Conservation (phyloP, 2,329 filamentous ascomycete genomes). For the Clonostachys solani region DNA sequence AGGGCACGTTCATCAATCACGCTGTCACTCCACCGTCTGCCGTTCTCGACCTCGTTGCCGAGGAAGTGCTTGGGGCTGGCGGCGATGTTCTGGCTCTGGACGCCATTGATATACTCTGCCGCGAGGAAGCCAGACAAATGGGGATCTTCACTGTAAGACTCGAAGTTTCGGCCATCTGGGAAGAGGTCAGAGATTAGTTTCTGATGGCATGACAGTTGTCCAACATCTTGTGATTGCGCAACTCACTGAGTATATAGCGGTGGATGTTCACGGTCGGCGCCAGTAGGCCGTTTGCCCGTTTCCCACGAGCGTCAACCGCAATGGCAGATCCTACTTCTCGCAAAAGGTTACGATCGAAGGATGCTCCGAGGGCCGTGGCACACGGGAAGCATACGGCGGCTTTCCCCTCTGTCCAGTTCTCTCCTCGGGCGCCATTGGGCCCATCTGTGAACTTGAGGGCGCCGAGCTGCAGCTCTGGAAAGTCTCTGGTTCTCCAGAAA, state of each 20-base stretch:
- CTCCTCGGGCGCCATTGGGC: slow-evolving; percentile 25
- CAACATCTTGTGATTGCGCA: no score
- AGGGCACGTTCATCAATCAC: slow-evolving; percentile 19
- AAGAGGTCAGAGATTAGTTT: no score
- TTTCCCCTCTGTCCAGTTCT: slow-evolving; percentile 18
- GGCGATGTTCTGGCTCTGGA: slow-evolving; percentile 43
- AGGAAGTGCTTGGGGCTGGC: slow-evolving; percentile 43
- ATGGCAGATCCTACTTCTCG: slow-evolving; percentile 53
- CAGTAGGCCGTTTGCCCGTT: slow-evolving; percentile 67
- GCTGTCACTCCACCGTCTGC: slow-evolving; percentile 18
- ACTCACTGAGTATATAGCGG: slow-evolving; percentile 14
- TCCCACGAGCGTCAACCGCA: slow-evolving; percentile 46
- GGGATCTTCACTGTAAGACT: slow-evolving; percentile 58
- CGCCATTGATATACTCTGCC: slow-evolving; percentile 65
- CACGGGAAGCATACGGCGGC: slow-evolving; percentile 22
- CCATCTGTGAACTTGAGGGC: slow-evolving; percentile 12
- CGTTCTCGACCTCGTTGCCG: slow-evolving; percentile 32
- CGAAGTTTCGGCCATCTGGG: slow-evolving; percentile 25
- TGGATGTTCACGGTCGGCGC: slow-evolving; percentile 56
- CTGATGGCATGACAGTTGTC: no score
- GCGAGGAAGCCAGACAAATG: slow-evolving; percentile 70
- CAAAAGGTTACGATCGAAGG: slow-evolving; percentile 56
- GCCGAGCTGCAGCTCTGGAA: no score
- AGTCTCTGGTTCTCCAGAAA: no score
- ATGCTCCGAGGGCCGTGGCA: slow-evolving; percentile 46